These are phyloP conservation scores for Microcyclosporella mali DNA, from an alignment of 2,329 filamentous ascomycete genomes.

Conservation along the genomic window DNA sequence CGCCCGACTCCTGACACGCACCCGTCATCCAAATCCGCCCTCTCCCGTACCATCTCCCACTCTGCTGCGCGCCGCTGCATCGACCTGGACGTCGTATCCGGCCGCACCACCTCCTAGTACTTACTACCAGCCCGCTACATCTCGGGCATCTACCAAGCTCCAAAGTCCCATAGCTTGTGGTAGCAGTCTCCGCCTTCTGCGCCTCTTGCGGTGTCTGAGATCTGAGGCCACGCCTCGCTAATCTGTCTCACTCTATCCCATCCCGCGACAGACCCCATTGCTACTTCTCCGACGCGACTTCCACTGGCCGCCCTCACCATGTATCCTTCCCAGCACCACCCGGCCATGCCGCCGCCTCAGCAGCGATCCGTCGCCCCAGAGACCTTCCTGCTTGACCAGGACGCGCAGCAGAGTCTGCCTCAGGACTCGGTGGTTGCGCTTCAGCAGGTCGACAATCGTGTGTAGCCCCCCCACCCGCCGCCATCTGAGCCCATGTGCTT, in stretches of 20 bases:
- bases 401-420: slow-evolving; percentile 92
- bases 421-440: slow-evolving; percentile 95
- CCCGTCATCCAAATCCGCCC: too few species aligned
- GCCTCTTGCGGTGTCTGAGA: slow-evolving; percentile 13
- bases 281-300: too few species aligned
- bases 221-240: slow-evolving; percentile 10
- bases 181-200: neutral
- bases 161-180: too few species aligned
- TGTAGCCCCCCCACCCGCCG: slow-evolving; percentile 32
- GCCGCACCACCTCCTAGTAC: too few species aligned
- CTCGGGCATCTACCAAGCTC: too few species aligned
- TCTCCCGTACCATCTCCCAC: too few species aligned
- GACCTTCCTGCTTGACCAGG: slow-evolving; percentile 96
- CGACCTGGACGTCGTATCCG: too few species aligned
- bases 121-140: too few species aligned
- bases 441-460: slow-evolving; percentile 96
- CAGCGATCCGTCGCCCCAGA: slow-evolving; percentile 67
- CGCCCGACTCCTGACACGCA: slow-evolving; percentile 79
- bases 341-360: slow-evolving; percentile 64
- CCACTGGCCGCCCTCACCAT: slow-evolving; percentile 26
- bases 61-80: too few species aligned
- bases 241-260: slow-evolving; percentile 1
- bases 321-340: slow-evolving; percentile 52
- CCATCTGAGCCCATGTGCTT: too few species aligned
- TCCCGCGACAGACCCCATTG: neutral